phyloP scores from a whole-genome alignment of 2,329 filamentous ascomycete species.

The Colletotrichum filicis region DNA sequence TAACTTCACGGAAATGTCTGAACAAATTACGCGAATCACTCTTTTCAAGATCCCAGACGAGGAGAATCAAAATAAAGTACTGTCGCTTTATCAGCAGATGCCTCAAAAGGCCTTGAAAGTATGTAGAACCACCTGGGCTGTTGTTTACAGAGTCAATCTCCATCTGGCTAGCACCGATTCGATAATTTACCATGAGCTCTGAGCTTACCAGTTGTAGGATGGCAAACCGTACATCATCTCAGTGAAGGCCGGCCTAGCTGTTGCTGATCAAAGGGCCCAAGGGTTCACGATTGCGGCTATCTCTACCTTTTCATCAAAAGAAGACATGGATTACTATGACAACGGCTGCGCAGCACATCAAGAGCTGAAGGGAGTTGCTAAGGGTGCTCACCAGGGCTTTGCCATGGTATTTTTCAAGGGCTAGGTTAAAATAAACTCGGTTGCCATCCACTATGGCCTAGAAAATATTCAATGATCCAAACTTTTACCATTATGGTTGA shows the following conservation, averaged over 20 bases:
- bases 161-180: background rate
- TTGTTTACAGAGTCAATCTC: background rate
- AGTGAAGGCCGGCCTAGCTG: conserved; percentile 58
- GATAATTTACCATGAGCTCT: background rate
- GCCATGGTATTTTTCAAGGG: conserved; percentile 65
- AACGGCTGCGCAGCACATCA: conserved; percentile 49
- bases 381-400: conserved; percentile 45
- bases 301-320: conserved; percentile 65
- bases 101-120: conserved; percentile 46
- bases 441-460: background rate
- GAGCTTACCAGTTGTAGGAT: conserved; percentile 52
- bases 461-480: no score
- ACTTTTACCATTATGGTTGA: no score
- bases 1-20: conserved; percentile 5
- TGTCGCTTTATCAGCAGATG: conserved; percentile 47
- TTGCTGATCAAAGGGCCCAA: conserved; percentile 65
- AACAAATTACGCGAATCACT: conserved; percentile 44
- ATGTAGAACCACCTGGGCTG: background rate
- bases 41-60: conserved; percentile 50
- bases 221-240: conserved; percentile 70
- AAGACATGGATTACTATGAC: conserved; percentile 73
- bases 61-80: conserved; percentile 44
- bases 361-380: conserved; percentile 45
- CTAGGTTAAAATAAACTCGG: background rate
- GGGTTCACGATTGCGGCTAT: conserved; percentile 68